Percentiles rank a stretch among this genome's conserved stretches.
Conservation (phyloP, 805 yeast species). For the Ogataea nonfermentans region DNA sequence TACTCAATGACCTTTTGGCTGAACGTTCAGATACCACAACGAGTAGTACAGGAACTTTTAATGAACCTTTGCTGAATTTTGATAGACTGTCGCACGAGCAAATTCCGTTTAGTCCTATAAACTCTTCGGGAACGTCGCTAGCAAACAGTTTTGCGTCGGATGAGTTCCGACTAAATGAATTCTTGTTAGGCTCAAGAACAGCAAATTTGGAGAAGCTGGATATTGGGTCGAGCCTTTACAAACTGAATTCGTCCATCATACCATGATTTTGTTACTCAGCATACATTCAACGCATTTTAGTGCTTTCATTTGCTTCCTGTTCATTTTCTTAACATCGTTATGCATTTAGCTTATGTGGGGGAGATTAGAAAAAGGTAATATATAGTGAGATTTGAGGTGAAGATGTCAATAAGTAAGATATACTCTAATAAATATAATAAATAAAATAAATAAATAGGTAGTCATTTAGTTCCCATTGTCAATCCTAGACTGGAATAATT, state of each 20-base stretch:
- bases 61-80: conserved; percentile 18
- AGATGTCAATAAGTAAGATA: conserved; percentile 9
- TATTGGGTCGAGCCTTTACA: conserved; percentile 40
- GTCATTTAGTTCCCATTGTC: conserved; percentile 31
- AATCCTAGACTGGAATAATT: conserved; percentile 41
- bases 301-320: conserved; percentile 12
- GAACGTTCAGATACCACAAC: conserved; percentile 4
- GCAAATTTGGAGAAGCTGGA: conserved; percentile 55
- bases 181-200: conserved; percentile 54
- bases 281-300: conserved; percentile 11
- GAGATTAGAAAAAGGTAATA: conserved; percentile 6
- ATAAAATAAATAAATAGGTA: conserved; percentile 8
- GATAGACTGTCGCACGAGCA: conserved; percentile 25
- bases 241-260: conserved; percentile 32
- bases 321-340: conserved; percentile 6
- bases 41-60: conserved; percentile 2
- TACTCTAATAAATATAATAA: conserved; percentile 13
- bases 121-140: conserved; percentile 17
- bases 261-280: conserved; percentile 7
- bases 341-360: conserved; percentile 8
- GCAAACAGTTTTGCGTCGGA: conserved; percentile 21
- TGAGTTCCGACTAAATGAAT: conserved; percentile 45
- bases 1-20: conserved; percentile 22
- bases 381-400: conserved; percentile 6
- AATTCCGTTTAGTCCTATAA: conserved; percentile 28